A percentile compares a stretch with the other conserved stretches of the same genome.
Conservation (phyloP, 108 stramenopile genomes). For the Skeletonema grethae region DNA sequence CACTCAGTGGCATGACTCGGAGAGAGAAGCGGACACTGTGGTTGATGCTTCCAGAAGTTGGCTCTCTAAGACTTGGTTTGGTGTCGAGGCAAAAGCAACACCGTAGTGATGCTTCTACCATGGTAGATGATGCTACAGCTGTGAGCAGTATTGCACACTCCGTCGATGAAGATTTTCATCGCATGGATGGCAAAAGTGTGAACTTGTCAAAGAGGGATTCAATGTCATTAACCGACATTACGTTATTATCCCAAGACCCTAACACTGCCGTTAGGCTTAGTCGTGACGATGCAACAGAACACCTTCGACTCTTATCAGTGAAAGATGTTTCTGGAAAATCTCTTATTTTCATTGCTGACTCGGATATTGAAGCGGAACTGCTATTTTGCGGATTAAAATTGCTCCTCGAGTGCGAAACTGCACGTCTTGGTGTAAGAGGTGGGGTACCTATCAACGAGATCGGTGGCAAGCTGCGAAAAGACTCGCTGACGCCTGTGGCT, state of each 20-base stretch:
- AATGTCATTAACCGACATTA: constrained; percentile 74
- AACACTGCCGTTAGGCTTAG: constrained; percentile 55
- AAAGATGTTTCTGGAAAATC: constrained; percentile 61
- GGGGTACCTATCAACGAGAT: constrained; percentile 52
- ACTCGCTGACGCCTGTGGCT: constrained; percentile 49
- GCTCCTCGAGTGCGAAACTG: constrained; percentile 76
- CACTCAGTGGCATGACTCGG: constrained; percentile 45
- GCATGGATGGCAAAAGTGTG: constrained; percentile 50
- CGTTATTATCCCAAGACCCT: constrained; percentile 63
- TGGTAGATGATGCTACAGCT: constrained; percentile 37
- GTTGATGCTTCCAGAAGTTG: constrained; percentile 78
- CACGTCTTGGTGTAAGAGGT: constrained; percentile 72
- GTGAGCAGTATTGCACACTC: constrained; percentile 36
- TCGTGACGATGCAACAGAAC: constrained; percentile 65
- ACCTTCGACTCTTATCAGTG: constrained; percentile 68
- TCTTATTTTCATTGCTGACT: constrained; percentile 72
- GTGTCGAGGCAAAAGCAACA: constrained; percentile 64
- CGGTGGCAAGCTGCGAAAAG: constrained; percentile 49
- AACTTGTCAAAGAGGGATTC: constrained; percentile 80
- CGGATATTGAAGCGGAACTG: constrained; percentile 70
- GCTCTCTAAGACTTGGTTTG: constrained; percentile 72
- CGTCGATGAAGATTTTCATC: constrained; percentile 20
- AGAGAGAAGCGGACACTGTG: constrained; percentile 78
- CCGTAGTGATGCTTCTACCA: constrained; percentile 19
- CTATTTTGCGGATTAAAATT: constrained; percentile 76